Evolutionary conservation across 495 filamentous ascomycete genomes (phyloP).

Genomic region (Evernia prunastri): DNA sequence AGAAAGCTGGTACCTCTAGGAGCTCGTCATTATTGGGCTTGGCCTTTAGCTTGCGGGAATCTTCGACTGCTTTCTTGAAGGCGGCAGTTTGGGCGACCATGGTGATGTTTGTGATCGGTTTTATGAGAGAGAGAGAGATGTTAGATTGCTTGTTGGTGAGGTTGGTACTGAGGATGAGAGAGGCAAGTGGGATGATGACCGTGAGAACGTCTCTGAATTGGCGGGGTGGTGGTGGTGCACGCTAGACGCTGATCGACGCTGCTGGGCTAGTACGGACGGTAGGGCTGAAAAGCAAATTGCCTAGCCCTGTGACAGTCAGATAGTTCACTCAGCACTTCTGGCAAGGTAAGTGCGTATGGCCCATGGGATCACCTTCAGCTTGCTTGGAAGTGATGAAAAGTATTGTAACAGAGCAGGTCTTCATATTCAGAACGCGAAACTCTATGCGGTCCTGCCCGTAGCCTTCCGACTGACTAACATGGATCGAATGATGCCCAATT

Average conservation of each 20-base stretch:
- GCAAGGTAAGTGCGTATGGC: too few relatives aligned
- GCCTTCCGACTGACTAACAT: not conserved
- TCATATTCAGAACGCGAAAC: too few relatives aligned
- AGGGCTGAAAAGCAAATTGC: not conserved
- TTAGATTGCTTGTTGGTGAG: not conserved
- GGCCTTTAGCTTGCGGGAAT: slow-evolving; percentile 52
- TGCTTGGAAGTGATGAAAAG: not conserved
- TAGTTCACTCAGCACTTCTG: too few relatives aligned
- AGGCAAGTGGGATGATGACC: not conserved
- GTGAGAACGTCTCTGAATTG: not conserved
- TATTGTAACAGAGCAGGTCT: too few relatives aligned
- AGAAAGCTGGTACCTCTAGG: slow-evolving; percentile 43
- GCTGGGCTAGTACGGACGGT: too few relatives aligned
- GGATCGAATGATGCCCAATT: not conserved
- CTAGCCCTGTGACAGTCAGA: too few relatives aligned
- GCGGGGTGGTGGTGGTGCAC: not conserved
- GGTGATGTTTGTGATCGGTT: not conserved
- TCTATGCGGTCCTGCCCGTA: too few relatives aligned
- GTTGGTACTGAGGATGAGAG: not conserved
- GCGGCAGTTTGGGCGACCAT: slow-evolving; percentile 26
- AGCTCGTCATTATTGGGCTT: slow-evolving; percentile 48
- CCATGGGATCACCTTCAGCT: too few relatives aligned
- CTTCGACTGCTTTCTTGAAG: slow-evolving; percentile 48
- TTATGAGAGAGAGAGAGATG: too few relatives aligned
- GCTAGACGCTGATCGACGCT: not conserved